phyloP scores from a whole-genome alignment of 805 yeast genomes.

The Debaryomyces castellii region DNA sequence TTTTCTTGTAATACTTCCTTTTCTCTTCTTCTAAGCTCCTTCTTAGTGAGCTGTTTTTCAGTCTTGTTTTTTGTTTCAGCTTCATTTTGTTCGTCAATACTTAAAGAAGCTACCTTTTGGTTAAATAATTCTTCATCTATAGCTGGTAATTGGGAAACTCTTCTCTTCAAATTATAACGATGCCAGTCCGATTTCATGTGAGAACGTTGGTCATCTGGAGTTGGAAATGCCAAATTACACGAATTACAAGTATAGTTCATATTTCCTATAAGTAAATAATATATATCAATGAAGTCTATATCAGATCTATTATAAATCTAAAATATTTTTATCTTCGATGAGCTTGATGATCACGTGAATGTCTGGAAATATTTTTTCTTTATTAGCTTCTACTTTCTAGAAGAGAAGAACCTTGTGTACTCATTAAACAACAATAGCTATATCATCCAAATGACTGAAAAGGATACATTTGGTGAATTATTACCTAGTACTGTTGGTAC shows the following conservation, averaged over 20 bases:
- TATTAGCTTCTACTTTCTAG: not conserved
- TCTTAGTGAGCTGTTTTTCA: constrained; percentile 41
- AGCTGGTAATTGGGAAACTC: constrained; percentile 67
- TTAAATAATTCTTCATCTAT: constrained; percentile 43
- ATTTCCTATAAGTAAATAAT: not conserved
- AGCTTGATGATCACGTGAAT: constrained; percentile 5
- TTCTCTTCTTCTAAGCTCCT: constrained; percentile 49
- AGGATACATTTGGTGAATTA: constrained; percentile 14
- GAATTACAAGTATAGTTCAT: constrained; percentile 72
- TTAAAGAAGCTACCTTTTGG: constrained; percentile 22
- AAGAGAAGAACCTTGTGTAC: no score
- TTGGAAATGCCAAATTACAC: constrained; percentile 76
- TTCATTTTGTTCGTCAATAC: constrained; percentile 15
- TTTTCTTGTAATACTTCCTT: constrained; percentile 50
- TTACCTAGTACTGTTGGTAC: constrained; percentile 53
- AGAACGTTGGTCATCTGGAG: constrained; percentile 80
- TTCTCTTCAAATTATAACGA: constrained; percentile 88
- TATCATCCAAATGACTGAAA: not conserved
- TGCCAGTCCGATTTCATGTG: constrained; percentile 99
- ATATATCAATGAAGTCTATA: not conserved
- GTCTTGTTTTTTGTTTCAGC: constrained; percentile 19
- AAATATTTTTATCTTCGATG: constrained; percentile 4
- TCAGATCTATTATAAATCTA: not conserved
- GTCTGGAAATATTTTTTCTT: not conserved
- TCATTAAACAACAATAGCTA: no score